Base-by-base conservation (phyloP, 225 moss, liverwort and hornwort species). In the Climacium dendroides region DNA sequence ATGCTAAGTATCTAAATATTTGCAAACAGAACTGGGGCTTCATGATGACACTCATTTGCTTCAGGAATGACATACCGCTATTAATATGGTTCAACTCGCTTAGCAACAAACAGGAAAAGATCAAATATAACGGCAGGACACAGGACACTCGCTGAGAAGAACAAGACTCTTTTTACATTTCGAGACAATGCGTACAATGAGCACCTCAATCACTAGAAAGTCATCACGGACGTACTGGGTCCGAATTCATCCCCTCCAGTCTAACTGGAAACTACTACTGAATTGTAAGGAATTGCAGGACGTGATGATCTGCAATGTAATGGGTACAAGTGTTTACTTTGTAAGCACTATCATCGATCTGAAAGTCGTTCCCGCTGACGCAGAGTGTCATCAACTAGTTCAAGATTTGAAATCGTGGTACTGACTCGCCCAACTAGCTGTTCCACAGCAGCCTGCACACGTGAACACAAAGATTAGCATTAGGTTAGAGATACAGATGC, bases 361-460 rank as follows among this genome's bases (percentile, higher is more conserved):
- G 88, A 63, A 75, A 91, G 91, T 29, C 90, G 91, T 86, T 94
- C 93, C 65, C 90, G 91, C 84, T 94, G 94, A 79, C 66, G 74
- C 57, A 93, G 20, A 65, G 89, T 39, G 39, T 88, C 93, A 55
- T 94, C 94, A 83, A 94, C 89, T 60, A 93, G 85, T 29, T 92
- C 91, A 70, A 94, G 89, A 85, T 90, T 91, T 79, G 90, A 90
- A 60, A 90, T 57, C 70, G 90, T 92, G 25, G 80, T 89, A 88
- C 86, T 66, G 48, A 94, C 93, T 85, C 91, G 94, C 52, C 87
- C 90, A 62, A 93, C 90, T 65, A 94, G 87, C 89, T 94, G 94
- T 70, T 94, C 93, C 86, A 94, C 94, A 88, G 94, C 94, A 75
- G 88, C 93, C 94, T 94, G 82, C 86, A 88, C 41, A 81, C 63